phyloP scores from a whole-genome alignment of 2,329 filamentous ascomycete genomes.

The Phialophora tarda region DNA sequence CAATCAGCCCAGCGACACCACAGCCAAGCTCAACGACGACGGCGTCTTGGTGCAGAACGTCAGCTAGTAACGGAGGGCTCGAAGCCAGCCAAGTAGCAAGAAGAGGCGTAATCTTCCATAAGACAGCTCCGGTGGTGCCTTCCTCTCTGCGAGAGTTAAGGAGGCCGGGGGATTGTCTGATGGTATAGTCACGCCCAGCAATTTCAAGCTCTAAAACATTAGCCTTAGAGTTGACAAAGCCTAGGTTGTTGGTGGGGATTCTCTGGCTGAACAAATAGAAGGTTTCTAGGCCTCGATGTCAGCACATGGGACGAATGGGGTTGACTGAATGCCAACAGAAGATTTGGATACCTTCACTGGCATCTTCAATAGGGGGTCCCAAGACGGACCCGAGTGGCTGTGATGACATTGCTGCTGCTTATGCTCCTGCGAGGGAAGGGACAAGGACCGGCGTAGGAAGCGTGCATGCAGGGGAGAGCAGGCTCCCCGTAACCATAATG shows the following conservation, averaged over 20 bases:
- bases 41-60: slow-evolving; percentile 61
- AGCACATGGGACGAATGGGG: neutral
- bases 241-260: slow-evolving; percentile 76
- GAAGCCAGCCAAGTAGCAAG: slow-evolving; percentile 80
- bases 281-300: slow-evolving; percentile 65
- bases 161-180: slow-evolving; percentile 82
- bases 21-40: slow-evolving; percentile 82
- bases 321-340: neutral
- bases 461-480: neutral
- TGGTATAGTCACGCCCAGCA: slow-evolving; percentile 70
- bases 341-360: slow-evolving; percentile 63
- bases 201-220: slow-evolving; percentile 70
- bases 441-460: neutral
- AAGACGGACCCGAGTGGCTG: slow-evolving; percentile 25
- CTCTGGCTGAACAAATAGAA: slow-evolving; percentile 83
- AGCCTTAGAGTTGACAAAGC: slow-evolving; percentile 79
- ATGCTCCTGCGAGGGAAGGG: neutral
- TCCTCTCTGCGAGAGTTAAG: slow-evolving; percentile 74
- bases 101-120: slow-evolving; percentile 88
- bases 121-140: slow-evolving; percentile 80
- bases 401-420: slow-evolving; percentile 20
- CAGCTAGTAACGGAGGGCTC: slow-evolving; percentile 67
- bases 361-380: slow-evolving; percentile 41
- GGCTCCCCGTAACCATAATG: neutral
- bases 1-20: slow-evolving; percentile 82